phyloP scores from a whole-genome alignment of 257 asterid species.

The Scutellaria barbata region DNA sequence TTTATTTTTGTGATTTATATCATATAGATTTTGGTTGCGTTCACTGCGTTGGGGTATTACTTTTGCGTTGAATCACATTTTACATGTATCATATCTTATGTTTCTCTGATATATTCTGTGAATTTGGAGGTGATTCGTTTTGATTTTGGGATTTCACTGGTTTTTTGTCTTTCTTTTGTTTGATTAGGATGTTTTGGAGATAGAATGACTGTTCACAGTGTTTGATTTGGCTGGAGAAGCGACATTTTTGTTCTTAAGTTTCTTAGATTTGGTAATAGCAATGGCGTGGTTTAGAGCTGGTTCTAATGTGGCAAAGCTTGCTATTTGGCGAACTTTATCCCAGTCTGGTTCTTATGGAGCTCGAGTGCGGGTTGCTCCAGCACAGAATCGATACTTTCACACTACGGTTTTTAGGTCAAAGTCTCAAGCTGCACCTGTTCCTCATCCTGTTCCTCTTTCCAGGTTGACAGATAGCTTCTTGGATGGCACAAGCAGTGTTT shows the following conservation, averaged over 20 bases:
- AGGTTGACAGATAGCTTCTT: constrained; percentile 91
- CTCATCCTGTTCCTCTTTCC: constrained; percentile 86
- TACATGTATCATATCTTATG: background rate
- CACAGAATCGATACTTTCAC: constrained; percentile 59
- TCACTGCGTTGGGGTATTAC: constrained; percentile 5
- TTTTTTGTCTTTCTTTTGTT: constrained; percentile 24
- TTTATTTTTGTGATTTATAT: background rate
- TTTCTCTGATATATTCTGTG: background rate
- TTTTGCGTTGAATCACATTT: background rate
- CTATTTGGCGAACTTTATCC: constrained; percentile 66
- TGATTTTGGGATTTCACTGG: constrained; percentile 9
- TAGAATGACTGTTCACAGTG: constrained; percentile 27
- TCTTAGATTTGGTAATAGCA: constrained; percentile 38
- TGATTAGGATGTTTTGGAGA: constrained; percentile 40
- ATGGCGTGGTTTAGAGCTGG: constrained; percentile 94
- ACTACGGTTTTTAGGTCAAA: constrained; percentile 61
- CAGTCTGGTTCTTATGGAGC: constrained; percentile 53
- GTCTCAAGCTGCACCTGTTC: constrained; percentile 82
- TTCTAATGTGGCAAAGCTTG: constrained; percentile 74
- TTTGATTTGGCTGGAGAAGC: constrained; percentile 36
- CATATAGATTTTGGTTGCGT: constrained; percentile 7
- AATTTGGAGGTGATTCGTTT: background rate
- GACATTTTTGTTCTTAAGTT: constrained; percentile 26
- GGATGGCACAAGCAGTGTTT: constrained; percentile 97
- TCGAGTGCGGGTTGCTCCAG: constrained; percentile 49